Evolutionary conservation across 1,284 basidiomycete genomes (phyloP).

Genomic region (Meripilus lineatus): DNA sequence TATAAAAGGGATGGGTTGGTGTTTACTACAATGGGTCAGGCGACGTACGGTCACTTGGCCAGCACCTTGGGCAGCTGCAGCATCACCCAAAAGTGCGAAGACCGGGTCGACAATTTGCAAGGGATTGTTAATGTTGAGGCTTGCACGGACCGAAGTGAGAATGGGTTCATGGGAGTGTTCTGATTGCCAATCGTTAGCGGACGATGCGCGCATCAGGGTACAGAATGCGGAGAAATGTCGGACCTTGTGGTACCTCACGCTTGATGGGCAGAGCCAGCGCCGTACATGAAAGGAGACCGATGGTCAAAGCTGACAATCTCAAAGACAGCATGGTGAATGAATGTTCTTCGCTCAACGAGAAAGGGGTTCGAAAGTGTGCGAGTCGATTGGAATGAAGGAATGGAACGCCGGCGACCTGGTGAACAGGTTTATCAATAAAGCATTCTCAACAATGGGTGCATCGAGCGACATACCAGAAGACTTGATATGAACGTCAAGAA

Average conservation of each 20-base stretch:
- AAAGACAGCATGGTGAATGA: slow-evolving; percentile 37
- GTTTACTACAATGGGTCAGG: slow-evolving; percentile 2
- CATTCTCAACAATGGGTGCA: not conserved
- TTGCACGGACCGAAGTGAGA: slow-evolving; percentile 43
- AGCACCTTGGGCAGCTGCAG: slow-evolving; percentile 49
- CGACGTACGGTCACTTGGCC: slow-evolving; percentile 44
- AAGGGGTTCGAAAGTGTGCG: no score
- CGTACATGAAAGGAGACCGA: slow-evolving; percentile 30
- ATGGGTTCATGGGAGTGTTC: slow-evolving; percentile 64
- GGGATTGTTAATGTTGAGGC: slow-evolving; percentile 53
- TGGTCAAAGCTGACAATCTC: slow-evolving; percentile 35
- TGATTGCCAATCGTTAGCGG: no score
- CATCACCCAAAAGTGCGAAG: slow-evolving; percentile 60
- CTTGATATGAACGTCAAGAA: slow-evolving; percentile 39
- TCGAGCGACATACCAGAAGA: slow-evolving; percentile 13
- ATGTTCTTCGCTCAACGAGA: slow-evolving; percentile 4
- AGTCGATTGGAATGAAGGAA: slow-evolving; percentile 14
- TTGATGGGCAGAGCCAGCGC: slow-evolving; percentile 40
- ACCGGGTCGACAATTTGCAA: slow-evolving; percentile 57
- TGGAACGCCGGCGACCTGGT: slow-evolving; percentile 25
- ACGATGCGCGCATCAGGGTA: not conserved
- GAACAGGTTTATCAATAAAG: not conserved
- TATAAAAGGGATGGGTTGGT: not conserved
- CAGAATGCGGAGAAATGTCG: slow-evolving; percentile 5
- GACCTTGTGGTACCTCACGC: slow-evolving; percentile 67